These are phyloP conservation scores for Capronia epimyces DNA, from an alignment of 2,329 filamentous ascomycete species.

Conservation along the genomic window DNA sequence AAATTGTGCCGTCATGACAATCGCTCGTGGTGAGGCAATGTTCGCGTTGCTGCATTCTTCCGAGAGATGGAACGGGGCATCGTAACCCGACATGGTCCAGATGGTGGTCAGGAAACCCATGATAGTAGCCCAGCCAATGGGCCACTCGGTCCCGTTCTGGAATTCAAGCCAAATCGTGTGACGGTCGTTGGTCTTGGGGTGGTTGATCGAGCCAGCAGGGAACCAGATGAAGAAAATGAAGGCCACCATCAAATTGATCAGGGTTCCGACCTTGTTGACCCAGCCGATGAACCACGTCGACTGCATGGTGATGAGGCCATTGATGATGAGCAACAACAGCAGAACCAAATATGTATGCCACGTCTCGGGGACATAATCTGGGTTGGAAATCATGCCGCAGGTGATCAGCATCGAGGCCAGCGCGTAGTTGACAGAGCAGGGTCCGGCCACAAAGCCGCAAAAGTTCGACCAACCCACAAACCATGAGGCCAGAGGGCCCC, in stretches of 20 bases:
- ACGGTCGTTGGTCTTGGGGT: constrained; percentile 35
- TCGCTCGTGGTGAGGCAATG: constrained; percentile 32
- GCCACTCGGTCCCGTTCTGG: constrained; percentile 33
- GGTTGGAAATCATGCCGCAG: constrained; percentile 33
- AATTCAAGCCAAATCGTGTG: constrained; percentile 28
- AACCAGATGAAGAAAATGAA: constrained; percentile 37
- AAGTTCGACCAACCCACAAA: constrained; percentile 34
- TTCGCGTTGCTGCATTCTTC: constrained; percentile 35
- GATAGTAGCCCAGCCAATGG: constrained; percentile 31
- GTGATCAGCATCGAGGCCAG: constrained; percentile 35
- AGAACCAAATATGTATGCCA: constrained; percentile 36
- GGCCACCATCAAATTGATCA: constrained; percentile 32
- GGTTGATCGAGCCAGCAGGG: constrained; percentile 32
- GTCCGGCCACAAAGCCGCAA: constrained; percentile 32
- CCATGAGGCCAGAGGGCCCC: constrained; percentile 25
- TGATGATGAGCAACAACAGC: constrained; percentile 31
- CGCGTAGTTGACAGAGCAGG: constrained; percentile 35
- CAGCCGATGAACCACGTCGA: constrained; percentile 36
- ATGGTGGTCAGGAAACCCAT: constrained; percentile 43
- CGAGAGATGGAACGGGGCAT: constrained; percentile 33
- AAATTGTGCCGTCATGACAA: constrained; percentile 32
- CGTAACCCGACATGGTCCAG: constrained; percentile 32
- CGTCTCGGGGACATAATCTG: constrained; percentile 32
- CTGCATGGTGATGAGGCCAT: constrained; percentile 35
- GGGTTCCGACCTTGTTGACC: constrained; percentile 32